A percentile compares a stretch with the other conserved stretches of the same genome.
Conservation (phyloP, 23 red algal species). For the Pyropia yezoensis region DNA sequence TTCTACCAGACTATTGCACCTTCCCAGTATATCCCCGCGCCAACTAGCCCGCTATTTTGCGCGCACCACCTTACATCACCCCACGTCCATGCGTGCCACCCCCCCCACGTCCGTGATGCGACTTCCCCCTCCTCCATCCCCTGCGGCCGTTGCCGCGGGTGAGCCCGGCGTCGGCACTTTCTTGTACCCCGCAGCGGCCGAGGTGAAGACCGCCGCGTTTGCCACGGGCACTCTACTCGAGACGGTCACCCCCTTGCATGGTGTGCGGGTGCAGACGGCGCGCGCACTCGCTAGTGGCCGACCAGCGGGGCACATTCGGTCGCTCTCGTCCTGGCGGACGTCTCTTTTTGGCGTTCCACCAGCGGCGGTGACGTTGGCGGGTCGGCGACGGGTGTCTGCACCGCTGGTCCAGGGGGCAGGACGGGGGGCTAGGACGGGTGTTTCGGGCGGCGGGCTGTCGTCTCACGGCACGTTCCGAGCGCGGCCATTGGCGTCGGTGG, state of each 20-base stretch:
- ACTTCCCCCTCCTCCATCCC: neutral
- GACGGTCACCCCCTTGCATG: conserved; percentile 19
- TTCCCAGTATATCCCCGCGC: conserved; percentile 14
- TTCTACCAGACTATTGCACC: too few relatives aligned
- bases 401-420: too few relatives aligned
- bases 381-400: too few relatives aligned
- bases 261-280: conserved; percentile 26
- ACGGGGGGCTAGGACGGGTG: too few relatives aligned
- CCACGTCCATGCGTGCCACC: conserved; percentile 6
- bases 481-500: too few relatives aligned
- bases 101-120: conserved; percentile 7
- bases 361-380: too few relatives aligned
- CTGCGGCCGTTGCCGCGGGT: conserved; percentile 1
- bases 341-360: too few relatives aligned
- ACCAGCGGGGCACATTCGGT: too few relatives aligned
- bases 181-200: conserved; percentile 45
- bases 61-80: conserved; percentile 10
- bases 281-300: conserved; percentile 1
- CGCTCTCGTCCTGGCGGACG: too few relatives aligned
- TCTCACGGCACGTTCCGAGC: too few relatives aligned
- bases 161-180: conserved; percentile 52
- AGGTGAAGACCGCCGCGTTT: conserved; percentile 40
- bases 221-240: conserved; percentile 47
- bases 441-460: too few relatives aligned
- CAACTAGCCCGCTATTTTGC: conserved; percentile 47